Percentiles rank a stretch among this genome's conserved stretches.
phyloP scores from a whole-genome alignment of 2,329 filamentous ascomycete genomes.

The Penicillium olsonii region DNA sequence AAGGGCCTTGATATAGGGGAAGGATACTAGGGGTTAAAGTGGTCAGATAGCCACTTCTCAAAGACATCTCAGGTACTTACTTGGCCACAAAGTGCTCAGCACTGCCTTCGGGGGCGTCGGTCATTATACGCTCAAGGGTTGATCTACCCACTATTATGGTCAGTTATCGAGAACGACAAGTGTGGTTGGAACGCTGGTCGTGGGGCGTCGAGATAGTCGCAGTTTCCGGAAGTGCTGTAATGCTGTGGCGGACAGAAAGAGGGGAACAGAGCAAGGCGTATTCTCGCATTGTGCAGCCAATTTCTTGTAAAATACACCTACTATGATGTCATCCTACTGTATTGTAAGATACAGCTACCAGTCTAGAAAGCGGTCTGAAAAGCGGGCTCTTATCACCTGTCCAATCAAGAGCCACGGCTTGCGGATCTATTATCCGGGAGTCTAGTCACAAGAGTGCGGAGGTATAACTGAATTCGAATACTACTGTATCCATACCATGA shows the following conservation, averaged over 20 bases:
- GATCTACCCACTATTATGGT: no score
- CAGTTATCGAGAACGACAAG: no score
- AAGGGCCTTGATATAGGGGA: constrained; percentile 11
- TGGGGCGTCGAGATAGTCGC: no score
- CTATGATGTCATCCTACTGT: no score
- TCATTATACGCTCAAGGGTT: no score
- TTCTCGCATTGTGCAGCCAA: no score
- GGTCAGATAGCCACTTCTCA: neutral
- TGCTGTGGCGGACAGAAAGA: no score
- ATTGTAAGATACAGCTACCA: neutral
- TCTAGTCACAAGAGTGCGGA: neutral
- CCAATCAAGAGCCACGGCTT: neutral
- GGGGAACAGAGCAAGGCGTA: no score
- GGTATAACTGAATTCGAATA: neutral
- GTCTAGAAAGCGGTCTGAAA: neutral
- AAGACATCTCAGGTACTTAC: constrained; percentile 1
- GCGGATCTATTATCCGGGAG: neutral
- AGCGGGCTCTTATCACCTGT: neutral
- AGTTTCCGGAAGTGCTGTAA: no score
- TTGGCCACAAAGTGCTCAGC: neutral
- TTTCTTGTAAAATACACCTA: no score
- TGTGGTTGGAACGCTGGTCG: no score
- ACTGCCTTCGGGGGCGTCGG: neutral
- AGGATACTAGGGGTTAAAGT: constrained; percentile 9
- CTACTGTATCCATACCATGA: no score